Conservation (phyloP, 345 rosid species). For the Passiflora organensis region DNA sequence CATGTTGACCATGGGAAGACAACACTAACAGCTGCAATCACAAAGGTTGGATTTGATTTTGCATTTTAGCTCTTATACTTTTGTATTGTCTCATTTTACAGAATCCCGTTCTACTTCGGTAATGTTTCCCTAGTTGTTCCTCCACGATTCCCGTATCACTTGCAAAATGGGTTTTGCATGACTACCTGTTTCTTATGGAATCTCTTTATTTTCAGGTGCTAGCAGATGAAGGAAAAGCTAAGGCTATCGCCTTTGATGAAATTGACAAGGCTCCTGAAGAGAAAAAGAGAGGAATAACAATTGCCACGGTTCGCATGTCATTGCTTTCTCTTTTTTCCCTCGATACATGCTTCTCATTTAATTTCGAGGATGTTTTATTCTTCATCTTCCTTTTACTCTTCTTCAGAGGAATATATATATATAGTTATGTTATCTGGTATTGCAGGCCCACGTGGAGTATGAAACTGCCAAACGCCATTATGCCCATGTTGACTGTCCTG, state of each 20-base stretch:
- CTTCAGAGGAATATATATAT: too few relatives aligned
- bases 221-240: constrained; percentile 97
- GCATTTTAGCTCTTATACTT: not conserved
- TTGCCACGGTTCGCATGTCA: constrained; percentile 60
- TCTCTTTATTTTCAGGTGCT: constrained; percentile 50
- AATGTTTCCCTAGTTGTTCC: too few relatives aligned
- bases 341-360: not conserved
- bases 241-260: constrained; percentile 95
- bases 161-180: not conserved
- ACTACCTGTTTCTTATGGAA: not conserved
- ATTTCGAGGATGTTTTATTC: not conserved
- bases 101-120: too few relatives aligned
- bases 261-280: constrained; percentile 99
- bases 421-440: constrained; percentile 10
- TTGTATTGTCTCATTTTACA: too few relatives aligned
- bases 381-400: not conserved
- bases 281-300: constrained; percentile 97
- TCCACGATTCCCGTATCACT: too few relatives aligned
- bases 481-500: constrained; percentile 97
- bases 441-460: constrained; percentile 94
- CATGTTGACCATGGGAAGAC: constrained; percentile 99
- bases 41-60: constrained; percentile 41
- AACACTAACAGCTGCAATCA: constrained; percentile 94
- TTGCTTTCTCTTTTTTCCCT: too few relatives aligned
- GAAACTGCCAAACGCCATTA: constrained; percentile 89